phyloP scores from a whole-genome alignment of 768 basidiomycete species.

The Cystofilobasidium ferigula region DNA sequence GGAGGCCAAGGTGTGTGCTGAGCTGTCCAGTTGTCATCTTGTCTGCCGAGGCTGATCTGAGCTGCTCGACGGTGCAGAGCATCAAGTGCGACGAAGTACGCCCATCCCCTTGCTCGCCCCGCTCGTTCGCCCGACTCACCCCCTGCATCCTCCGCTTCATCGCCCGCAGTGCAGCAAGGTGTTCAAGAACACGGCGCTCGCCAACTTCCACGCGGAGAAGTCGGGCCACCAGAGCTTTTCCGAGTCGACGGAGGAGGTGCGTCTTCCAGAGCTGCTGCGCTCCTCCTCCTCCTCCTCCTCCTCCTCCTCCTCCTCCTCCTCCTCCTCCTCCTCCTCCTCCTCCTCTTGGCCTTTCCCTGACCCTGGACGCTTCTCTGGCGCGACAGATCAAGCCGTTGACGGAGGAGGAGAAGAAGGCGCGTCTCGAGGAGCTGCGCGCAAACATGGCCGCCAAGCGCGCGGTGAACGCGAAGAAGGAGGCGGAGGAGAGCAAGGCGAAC shows the following conservation, averaged over 20 bases:
- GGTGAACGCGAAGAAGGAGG: conserved; percentile 45
- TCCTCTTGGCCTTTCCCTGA: neutral
- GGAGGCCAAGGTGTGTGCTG: conserved; percentile 37
- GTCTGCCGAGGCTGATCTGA: conserved; percentile 17
- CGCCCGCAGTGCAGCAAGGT: conserved; percentile 78
- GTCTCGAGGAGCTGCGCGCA: conserved; percentile 61
- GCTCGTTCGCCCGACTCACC: neutral
- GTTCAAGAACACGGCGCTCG: conserved; percentile 74
- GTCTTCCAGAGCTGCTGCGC: conserved; percentile 11
- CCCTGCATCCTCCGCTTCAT: neutral
- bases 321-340: neutral
- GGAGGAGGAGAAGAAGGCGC: conserved; percentile 75
- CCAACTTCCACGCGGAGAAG: conserved; percentile 87
- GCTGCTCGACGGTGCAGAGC: conserved; percentile 18
- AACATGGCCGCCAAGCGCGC: conserved; percentile 65
- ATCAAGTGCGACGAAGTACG: conserved; percentile 31
- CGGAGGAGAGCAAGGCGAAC: conserved; percentile 55
- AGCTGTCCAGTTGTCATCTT: conserved; percentile 3
- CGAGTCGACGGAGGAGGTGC: conserved; percentile 84
- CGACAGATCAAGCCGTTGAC: conserved; percentile 79
- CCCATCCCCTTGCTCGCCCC: neutral
- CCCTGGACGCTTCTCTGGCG: neutral
- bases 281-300: neutral
- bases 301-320: neutral
- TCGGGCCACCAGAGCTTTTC: conserved; percentile 92